phyloP scores from a whole-genome alignment of 2,329 filamentous ascomycete genomes.

The Calonectria ilicicola region DNA sequence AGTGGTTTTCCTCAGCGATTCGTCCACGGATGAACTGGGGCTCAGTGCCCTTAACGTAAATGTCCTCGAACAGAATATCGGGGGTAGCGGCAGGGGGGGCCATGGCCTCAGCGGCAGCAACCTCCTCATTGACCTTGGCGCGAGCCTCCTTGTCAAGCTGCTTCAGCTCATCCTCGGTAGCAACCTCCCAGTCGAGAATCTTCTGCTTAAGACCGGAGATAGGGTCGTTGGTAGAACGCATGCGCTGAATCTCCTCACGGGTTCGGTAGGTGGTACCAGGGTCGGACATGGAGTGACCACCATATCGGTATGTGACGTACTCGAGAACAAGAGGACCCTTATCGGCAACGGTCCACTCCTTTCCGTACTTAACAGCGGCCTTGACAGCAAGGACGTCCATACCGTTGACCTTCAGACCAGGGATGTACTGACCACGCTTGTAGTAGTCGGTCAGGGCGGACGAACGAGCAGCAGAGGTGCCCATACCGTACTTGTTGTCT shows the following conservation, averaged over 20 bases:
- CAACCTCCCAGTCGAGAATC: slow-evolving; percentile 94
- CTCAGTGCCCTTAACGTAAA: slow-evolving; percentile 42
- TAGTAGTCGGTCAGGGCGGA: slow-evolving; percentile 99
- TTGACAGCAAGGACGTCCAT: slow-evolving; percentile 99
- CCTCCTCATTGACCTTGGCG: slow-evolving; percentile 87
- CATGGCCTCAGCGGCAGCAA: slow-evolving; percentile 92
- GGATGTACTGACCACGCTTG: slow-evolving; percentile 99
- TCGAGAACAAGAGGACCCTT: slow-evolving; percentile 97
- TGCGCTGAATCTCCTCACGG: slow-evolving; percentile 99
- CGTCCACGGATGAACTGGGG: slow-evolving; percentile 45
- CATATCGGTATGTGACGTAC: slow-evolving; percentile 99
- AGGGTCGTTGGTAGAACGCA: slow-evolving; percentile 98
- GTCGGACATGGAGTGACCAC: slow-evolving; percentile 99
- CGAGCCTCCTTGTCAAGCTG: slow-evolving; percentile 93
- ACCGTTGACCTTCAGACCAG: slow-evolving; percentile 98
- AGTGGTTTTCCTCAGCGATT: slow-evolving; percentile 91
- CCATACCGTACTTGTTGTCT: slow-evolving; percentile 99
- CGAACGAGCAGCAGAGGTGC: slow-evolving; percentile 92
- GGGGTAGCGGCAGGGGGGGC: slow-evolving; percentile 79
- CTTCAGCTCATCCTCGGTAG: slow-evolving; percentile 96
- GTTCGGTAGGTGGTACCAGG: slow-evolving; percentile 99
- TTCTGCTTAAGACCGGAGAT: slow-evolving; percentile 99
- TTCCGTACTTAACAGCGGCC: slow-evolving; percentile 93
- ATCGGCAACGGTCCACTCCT: slow-evolving; percentile 84
- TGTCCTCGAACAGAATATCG: slow-evolving; percentile 85